Percentiles rank a stretch among this genome's conserved stretches.
Conservation (phyloP, 2,329 filamentous ascomycete species). For the Emergomyces pasteurianus region DNA sequence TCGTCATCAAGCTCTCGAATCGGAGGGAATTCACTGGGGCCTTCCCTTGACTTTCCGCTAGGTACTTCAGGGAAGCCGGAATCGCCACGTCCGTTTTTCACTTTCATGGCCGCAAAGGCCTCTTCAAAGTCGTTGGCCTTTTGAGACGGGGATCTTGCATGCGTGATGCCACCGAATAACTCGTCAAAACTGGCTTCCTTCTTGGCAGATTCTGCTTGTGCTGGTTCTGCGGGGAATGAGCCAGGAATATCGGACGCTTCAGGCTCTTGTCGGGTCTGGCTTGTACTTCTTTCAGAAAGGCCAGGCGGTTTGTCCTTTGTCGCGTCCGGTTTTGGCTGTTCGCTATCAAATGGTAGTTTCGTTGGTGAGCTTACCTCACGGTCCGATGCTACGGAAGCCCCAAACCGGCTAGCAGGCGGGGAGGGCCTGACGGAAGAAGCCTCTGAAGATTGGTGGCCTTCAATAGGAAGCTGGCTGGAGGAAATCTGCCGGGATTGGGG, state of each 20-base stretch:
- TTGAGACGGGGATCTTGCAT: conserved; percentile 34
- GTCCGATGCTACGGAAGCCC: conserved; percentile 37
- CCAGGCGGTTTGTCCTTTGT: background rate
- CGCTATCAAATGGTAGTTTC: conserved; percentile 22
- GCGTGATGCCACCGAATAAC: conserved; percentile 32
- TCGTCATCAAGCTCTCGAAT: conserved; percentile 76
- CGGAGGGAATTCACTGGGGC: conserved; percentile 71
- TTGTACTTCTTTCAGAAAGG: background rate
- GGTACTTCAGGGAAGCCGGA: conserved; percentile 18
- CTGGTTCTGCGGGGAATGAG: conserved; percentile 29
- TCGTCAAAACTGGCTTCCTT: conserved; percentile 35
- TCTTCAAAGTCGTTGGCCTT: conserved; percentile 37
- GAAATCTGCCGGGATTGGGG: conserved; percentile 66
- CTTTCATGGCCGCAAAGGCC: conserved; percentile 34
- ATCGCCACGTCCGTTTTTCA: conserved; percentile 35
- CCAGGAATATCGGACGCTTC: conserved; percentile 31
- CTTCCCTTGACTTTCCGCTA: conserved; percentile 17
- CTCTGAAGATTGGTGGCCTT: conserved; percentile 44
- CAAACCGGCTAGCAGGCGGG: conserved; percentile 55
- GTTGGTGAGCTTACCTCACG: conserved; percentile 3
- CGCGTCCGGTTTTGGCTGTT: background rate
- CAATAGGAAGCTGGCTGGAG: conserved; percentile 63
- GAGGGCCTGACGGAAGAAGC: conserved; percentile 69
- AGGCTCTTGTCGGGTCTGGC: background rate
- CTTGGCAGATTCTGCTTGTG: conserved; percentile 13